phyloP scores from a whole-genome alignment of 164 flowering plant genomes.

The Tetrastigma voinierianum region DNA sequence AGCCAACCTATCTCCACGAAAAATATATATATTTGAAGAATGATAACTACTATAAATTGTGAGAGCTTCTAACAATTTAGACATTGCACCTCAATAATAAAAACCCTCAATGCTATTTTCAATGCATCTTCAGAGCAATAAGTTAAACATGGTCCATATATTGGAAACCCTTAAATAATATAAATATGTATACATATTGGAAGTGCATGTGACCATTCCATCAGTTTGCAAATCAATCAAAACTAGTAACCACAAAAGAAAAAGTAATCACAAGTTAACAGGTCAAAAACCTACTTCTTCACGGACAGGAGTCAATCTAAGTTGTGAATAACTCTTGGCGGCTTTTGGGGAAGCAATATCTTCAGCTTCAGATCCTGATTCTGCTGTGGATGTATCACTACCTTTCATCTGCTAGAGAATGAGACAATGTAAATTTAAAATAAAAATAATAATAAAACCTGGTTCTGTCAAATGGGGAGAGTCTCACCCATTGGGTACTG shows the following conservation, averaged over 20 bases:
- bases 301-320: conserved; percentile 85
- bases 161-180: too few relatives aligned
- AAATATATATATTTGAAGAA: background rate
- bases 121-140: background rate
- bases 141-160: too few relatives aligned
- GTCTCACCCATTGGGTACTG: conserved; percentile 52
- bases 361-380: conserved; percentile 97
- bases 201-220: too few relatives aligned
- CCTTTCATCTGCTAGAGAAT: conserved; percentile 54
- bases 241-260: background rate
- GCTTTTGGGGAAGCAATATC: conserved; percentile 81
- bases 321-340: conserved; percentile 54
- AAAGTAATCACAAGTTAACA: background rate
- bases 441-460: background rate
- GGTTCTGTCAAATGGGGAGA: background rate
- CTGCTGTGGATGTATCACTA: conserved; percentile 96
- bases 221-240: too few relatives aligned
- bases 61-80: background rate
- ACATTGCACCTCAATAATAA: background rate
- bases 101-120: background rate
- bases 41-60: background rate
- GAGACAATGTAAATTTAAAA: background rate
- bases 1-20: conserved; percentile 38
- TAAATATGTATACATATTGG: too few relatives aligned
- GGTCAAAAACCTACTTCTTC: conserved; percentile 63